Evolutionary conservation across 2,329 filamentous ascomycete genomes (phyloP).

Genomic region (Colletotrichum noveboracense): DNA sequence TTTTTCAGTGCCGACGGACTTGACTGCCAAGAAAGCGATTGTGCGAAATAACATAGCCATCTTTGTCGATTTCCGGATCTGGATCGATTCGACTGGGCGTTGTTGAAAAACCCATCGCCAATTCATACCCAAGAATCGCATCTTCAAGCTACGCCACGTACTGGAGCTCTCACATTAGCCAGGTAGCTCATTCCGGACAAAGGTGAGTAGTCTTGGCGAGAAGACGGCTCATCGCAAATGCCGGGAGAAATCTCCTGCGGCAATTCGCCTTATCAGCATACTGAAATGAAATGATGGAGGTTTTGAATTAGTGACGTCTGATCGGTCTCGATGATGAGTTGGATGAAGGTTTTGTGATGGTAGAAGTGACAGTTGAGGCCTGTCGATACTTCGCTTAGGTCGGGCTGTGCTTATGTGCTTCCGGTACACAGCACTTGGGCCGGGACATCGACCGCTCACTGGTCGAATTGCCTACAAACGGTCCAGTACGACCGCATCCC

Average conservation of each 20-base stretch:
- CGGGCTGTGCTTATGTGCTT: neutral
- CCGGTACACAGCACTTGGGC: neutral
- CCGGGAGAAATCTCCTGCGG: neutral
- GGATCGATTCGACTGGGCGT: neutral
- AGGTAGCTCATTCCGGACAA: neutral
- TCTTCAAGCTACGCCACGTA: neutral
- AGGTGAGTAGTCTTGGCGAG: neutral
- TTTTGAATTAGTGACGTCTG: neutral
- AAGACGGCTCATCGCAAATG: neutral
- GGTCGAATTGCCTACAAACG: neutral
- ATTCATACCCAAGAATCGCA: neutral
- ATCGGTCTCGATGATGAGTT: neutral
- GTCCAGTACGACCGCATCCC: neutral
- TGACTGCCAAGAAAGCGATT: neutral
- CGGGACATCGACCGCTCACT: neutral
- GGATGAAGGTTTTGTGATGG: neutral
- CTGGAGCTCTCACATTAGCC: neutral
- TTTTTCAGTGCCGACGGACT: rapidly evolving
- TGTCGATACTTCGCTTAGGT: neutral
- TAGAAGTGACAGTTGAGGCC: neutral
- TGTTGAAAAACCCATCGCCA: rapidly evolving
- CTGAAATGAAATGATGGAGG: neutral
- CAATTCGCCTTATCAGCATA: no score
- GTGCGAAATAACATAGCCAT: neutral
- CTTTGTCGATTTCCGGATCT: neutral